phyloP scores from a whole-genome alignment of 164 flowering plant genomes.

The Piper betle region DNA sequence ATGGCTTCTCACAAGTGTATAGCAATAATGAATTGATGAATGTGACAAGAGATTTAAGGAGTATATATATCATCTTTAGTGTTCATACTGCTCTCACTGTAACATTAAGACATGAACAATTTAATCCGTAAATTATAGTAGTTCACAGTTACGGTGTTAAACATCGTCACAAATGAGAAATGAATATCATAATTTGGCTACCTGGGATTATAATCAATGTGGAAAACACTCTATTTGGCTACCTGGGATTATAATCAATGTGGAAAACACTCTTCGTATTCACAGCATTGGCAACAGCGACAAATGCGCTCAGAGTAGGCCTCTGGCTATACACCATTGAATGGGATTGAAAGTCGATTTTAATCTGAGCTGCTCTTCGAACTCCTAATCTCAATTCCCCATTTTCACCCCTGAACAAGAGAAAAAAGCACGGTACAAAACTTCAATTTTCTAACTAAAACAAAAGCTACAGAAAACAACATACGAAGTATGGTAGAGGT shows the following conservation, averaged over 20 bases:
- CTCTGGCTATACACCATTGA: conserved; percentile 27
- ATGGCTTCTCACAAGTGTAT: too few species aligned
- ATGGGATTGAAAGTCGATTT: conserved; percentile 18
- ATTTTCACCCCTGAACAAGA: conserved; percentile 54
- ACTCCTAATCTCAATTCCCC: conserved; percentile 89
- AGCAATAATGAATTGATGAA: too few species aligned
- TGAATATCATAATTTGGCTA: too few species aligned
- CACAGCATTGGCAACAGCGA: conserved; percentile 48
- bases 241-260: conserved; percentile 88
- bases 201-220: conserved; percentile 66
- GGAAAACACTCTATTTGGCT: conserved; percentile 30
- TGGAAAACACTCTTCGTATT: conserved; percentile 40
- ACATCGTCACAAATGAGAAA: too few species aligned
- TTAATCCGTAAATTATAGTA: too few species aligned
- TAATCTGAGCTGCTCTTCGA: conserved; percentile 65
- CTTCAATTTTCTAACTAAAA: not conserved
- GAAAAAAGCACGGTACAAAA: not conserved
- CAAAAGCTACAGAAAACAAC: not conserved
- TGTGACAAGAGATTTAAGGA: too few species aligned
- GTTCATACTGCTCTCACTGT: too few species aligned
- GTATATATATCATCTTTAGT: too few species aligned
- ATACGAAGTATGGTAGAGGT: not conserved
- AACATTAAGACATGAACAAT: too few species aligned
- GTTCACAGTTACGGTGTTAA: too few species aligned
- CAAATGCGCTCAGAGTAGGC: conserved; percentile 22